A percentile compares a stretch with the other conserved stretches of the same genome.
These are phyloP conservation scores for Scheffersomyces spartinae DNA, from an alignment of 805 yeast genomes.

Conservation along the genomic window DNA sequence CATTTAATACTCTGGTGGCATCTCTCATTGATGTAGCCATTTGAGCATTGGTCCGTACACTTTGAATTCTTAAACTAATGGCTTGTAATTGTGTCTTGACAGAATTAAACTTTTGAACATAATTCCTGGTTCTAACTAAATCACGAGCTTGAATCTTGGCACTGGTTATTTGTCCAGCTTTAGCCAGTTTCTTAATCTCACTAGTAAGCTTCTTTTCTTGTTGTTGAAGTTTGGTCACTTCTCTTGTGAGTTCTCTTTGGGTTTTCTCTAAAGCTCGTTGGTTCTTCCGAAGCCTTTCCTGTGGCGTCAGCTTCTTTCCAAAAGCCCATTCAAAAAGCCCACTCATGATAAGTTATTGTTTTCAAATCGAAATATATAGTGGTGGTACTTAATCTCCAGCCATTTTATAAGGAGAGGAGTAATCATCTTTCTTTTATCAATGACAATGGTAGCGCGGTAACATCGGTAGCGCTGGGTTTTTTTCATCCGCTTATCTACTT, in stretches of 20 bases:
- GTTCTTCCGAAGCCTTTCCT: slow-evolving; percentile 87
- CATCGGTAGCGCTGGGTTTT: too few species aligned
- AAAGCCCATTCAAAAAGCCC: slow-evolving; percentile 79
- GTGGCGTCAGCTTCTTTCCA: slow-evolving; percentile 89
- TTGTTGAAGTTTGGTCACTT: slow-evolving; percentile 69
- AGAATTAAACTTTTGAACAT: slow-evolving; percentile 76
- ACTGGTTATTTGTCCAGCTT: slow-evolving; percentile 76
- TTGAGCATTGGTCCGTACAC: slow-evolving; percentile 87
- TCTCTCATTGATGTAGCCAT: slow-evolving; percentile 93
- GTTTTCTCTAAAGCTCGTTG: slow-evolving; percentile 93
- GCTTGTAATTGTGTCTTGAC: slow-evolving; percentile 97
- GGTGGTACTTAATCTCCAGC: too few species aligned
- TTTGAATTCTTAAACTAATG: slow-evolving; percentile 79
- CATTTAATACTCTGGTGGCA: slow-evolving; percentile 73
- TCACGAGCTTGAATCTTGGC: slow-evolving; percentile 95
- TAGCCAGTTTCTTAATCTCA: slow-evolving; percentile 88
- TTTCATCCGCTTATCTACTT: too few species aligned
- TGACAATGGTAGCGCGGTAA: too few species aligned
- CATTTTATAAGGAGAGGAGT: too few species aligned
- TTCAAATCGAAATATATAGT: too few species aligned
- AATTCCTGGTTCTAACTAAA: slow-evolving; percentile 73
- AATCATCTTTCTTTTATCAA: too few species aligned
- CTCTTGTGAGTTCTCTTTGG: slow-evolving; percentile 86
- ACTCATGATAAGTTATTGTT: slow-evolving; percentile 9
- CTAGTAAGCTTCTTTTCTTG: slow-evolving; percentile 82